Conservation (phyloP, 2,329 filamentous ascomycete genomes). For the Alternaria sp. region DNA sequence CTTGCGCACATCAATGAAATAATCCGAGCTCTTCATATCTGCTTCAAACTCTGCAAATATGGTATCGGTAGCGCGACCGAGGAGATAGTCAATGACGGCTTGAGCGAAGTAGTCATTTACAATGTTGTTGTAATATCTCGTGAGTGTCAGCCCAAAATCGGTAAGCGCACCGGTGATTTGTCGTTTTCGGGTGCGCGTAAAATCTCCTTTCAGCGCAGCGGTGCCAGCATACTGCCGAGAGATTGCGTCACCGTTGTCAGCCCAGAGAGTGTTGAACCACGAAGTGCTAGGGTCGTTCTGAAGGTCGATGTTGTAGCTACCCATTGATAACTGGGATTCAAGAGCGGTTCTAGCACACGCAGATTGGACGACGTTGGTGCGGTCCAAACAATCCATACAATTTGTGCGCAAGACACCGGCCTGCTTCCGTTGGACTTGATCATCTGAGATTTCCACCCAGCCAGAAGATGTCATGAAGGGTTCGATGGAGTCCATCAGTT, state of each 20-base stretch:
- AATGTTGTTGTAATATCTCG: conserved; percentile 83
- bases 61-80: conserved; percentile 84
- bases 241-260: conserved; percentile 95
- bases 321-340: conserved; percentile 77
- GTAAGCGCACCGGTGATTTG: conserved; percentile 92
- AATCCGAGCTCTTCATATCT: conserved; percentile 92
- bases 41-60: conserved; percentile 96
- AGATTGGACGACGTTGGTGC: conserved; percentile 95
- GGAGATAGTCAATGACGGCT: conserved; percentile 90
- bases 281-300: conserved; percentile 80
- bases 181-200: conserved; percentile 88
- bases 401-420: conserved; percentile 88
- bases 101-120: conserved; percentile 98
- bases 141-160: conserved; percentile 88
- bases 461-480: conserved; percentile 74
- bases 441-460: conserved; percentile 69
- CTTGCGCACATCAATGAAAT: conserved; percentile 84
- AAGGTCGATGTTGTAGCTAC: conserved; percentile 78
- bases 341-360: conserved; percentile 86
- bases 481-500: conserved; percentile 76
- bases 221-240: conserved; percentile 97
- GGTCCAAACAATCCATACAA: conserved; percentile 97
- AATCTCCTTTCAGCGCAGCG: conserved; percentile 95
- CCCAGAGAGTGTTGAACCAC: conserved; percentile 98
- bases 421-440: conserved; percentile 62